Base-by-base conservation (phyloP, 108 stramenopile species). In the Ochromonas danica region DNA sequence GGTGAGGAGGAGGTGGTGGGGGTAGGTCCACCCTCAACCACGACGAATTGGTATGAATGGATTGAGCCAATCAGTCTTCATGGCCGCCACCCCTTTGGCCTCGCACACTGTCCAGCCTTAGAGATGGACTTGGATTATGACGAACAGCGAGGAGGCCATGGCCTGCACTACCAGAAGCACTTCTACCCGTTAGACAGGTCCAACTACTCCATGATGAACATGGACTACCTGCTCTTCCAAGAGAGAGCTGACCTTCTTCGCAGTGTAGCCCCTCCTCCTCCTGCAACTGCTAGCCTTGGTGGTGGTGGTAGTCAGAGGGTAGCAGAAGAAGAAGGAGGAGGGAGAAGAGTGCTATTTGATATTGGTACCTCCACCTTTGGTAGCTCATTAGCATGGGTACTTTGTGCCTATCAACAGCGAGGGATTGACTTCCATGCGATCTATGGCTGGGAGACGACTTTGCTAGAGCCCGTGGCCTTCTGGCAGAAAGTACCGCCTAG, bases 51-150 rank as follows among this genome's bases (percentile, higher is more conserved):
- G 67, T 40, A 31, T 17, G 72, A 75, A 36, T 75, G 72, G 72
- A 75, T 75, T 42, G 72, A 75, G 40, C 72, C 72, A 6, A 6
- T 75, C 25, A 75, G 14, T 6, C 3, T 75, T 6, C 31, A 75
- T 36, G 72, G 72, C 3, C 36, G 72, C 10, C 72, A 75, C 40
- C 72, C 72, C 3, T 33, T 75, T 27, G 72, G 14, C 17, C 6
- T 70, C 40, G 14, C 22, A 70, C 10, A 22, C 39, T 70, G 67
- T 31, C 10, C 10, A 57, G 51, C 51, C 51, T 17, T 17, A 10
- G 51, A 22, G 10, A 17, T 57, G 17, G 51, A 10, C 17, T 10
- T 57, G 51, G 22, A 10, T 10, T 17, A 57, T 10, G 51, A 57
- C 51, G 17, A 57, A 22, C 17, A 10, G 51, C 22, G 51, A 22